Conservation (phyloP, 192 early-diverging fungal species). For the Coemansia sp. region DNA sequence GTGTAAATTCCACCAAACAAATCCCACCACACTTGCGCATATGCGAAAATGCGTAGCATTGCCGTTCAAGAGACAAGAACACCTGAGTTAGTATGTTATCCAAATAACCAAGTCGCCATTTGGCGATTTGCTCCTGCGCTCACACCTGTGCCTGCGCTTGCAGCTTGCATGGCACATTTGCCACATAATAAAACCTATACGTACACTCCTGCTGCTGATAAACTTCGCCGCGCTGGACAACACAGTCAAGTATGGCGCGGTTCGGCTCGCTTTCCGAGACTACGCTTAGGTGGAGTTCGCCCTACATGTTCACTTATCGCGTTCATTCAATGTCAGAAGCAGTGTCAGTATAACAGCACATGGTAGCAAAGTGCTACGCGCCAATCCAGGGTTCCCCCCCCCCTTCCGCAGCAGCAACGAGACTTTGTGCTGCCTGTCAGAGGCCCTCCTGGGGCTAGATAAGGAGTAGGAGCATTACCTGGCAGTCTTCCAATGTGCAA, state of each 20-base stretch:
- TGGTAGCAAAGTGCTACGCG: neutral
- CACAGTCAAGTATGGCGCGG: conserved; percentile 67
- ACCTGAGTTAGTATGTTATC: neutral
- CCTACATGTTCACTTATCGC: conserved; percentile 38
- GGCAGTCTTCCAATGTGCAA: conserved; percentile 66
- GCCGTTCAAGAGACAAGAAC: neutral
- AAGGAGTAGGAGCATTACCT: conserved; percentile 43
- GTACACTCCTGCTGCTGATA: conserved; percentile 88
- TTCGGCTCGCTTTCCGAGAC: conserved; percentile 60
- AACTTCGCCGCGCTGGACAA: conserved; percentile 67
- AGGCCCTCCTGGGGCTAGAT: neutral
- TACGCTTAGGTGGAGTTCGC: conserved; percentile 63
- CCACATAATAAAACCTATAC: conserved; percentile 1
- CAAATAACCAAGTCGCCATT: neutral
- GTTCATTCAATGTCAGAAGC: neutral
- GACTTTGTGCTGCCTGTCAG: neutral
- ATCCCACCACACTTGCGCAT: neutral
- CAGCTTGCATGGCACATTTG: neutral
- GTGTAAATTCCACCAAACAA: conserved; percentile 7
- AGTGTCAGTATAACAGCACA: conserved; percentile 13
- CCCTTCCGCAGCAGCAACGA: neutral
- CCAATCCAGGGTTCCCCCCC: neutral
- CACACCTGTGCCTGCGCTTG: neutral
- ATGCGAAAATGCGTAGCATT: neutral
- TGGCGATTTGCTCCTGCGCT: neutral